phyloP scores from a whole-genome alignment of 1,139 yeast genomes.

The Candida sojae region DNA sequence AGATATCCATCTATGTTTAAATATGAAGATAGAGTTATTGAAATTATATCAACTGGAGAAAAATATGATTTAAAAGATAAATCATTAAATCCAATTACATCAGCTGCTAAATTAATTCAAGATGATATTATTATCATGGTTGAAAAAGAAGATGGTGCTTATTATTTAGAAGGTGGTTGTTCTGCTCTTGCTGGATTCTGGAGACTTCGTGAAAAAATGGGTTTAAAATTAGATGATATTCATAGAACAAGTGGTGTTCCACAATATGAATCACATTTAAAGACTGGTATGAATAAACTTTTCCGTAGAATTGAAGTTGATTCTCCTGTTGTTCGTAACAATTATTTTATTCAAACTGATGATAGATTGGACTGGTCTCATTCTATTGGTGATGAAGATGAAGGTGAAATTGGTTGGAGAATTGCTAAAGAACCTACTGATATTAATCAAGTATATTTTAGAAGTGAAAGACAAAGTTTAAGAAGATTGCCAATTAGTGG shows the following conservation, averaged over 20 bases:
- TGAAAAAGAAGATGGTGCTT: conserved; percentile 54
- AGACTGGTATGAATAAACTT: conserved; percentile 65
- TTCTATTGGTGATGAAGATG: conserved; percentile 60
- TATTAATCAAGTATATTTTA: conserved; percentile 48
- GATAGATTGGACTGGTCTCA: conserved; percentile 63
- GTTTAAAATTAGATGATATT: conserved; percentile 54
- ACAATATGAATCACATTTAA: conserved; percentile 56
- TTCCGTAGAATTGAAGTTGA: conserved; percentile 55
- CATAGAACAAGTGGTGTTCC: conserved; percentile 71
- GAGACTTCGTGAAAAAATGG: conserved; percentile 59
- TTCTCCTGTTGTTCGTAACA: conserved; percentile 63
- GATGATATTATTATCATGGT: conserved; percentile 71
- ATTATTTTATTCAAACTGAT: conserved; percentile 67
- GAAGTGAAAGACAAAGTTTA: conserved; percentile 71
- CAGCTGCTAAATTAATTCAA: conserved; percentile 60
- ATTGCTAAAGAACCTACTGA: conserved; percentile 55
- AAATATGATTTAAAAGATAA: conserved; percentile 18
- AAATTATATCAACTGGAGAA: conserved; percentile 58
- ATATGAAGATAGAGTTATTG: conserved; percentile 46
- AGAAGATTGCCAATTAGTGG: conserved; percentile 65
- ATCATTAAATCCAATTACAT: conserved; percentile 55
- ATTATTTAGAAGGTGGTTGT: conserved; percentile 59
- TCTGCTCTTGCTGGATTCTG: conserved; percentile 66
- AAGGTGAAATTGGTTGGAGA: conserved; percentile 56
- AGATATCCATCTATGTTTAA: conserved; percentile 60